Evolutionary conservation across 2,329 filamentous ascomycete genomes (phyloP).

Genomic region (Aspergillus unguis): DNA sequence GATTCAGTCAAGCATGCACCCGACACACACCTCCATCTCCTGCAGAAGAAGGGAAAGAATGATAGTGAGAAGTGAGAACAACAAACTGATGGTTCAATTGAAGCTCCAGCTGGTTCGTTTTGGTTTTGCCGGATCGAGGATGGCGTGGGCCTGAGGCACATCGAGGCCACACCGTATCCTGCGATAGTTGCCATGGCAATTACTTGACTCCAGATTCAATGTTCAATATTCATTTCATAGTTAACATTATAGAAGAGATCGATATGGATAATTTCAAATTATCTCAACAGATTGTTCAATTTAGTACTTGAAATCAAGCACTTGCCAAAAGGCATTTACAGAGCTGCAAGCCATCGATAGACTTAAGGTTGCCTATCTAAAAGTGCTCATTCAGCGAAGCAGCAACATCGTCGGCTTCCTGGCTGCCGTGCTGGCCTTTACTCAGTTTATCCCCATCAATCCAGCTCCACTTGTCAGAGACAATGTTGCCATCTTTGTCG

Average conservation of each 20-base stretch:
- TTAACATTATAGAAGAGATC: too few relatives aligned
- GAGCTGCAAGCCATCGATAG: too few relatives aligned
- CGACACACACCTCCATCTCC: too few relatives aligned
- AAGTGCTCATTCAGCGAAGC: conserved; percentile 29
- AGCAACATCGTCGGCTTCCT: conserved; percentile 28
- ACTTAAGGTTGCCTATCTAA: conserved; percentile 19
- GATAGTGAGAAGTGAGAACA: neutral
- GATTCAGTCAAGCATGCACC: neutral
- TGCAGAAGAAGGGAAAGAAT: neutral
- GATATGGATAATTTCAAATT: too few relatives aligned
- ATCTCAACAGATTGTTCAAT: too few relatives aligned
- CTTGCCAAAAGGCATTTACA: too few relatives aligned
- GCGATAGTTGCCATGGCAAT: conserved; percentile 31
- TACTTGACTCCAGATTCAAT: too few relatives aligned
- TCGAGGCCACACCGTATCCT: conserved; percentile 1
- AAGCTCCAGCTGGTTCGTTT: conserved; percentile 16
- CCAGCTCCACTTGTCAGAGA: conserved; percentile 26
- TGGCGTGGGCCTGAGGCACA: conserved; percentile 19
- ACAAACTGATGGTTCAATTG: neutral
- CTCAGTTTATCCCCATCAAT: conserved; percentile 23
- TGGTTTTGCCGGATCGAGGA: conserved; percentile 26
- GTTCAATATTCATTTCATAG: too few relatives aligned
- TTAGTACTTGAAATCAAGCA: too few relatives aligned
- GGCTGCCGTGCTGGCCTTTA: conserved; percentile 17
- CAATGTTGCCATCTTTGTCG: conserved; percentile 31